Conservation (phyloP, 371 early-diverging fungal genomes). For the Smittium culicis region DNA sequence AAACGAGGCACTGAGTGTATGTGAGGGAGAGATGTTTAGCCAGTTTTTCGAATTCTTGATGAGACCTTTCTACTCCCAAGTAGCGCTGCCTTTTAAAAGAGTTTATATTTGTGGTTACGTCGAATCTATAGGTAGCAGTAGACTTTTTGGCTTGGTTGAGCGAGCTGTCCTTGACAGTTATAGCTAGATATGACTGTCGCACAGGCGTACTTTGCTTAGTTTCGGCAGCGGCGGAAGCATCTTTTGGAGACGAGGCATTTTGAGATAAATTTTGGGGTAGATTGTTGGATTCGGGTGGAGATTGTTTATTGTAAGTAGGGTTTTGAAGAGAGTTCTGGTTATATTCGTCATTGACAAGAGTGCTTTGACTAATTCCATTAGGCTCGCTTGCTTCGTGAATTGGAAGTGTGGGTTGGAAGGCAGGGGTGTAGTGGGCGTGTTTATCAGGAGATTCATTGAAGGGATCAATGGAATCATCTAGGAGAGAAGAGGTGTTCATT, state of each 20-base stretch:
- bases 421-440: background rate
- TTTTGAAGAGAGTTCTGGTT: background rate
- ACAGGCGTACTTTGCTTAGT: no score
- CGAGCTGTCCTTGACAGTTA: background rate
- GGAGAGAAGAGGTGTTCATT: background rate
- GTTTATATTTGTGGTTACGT: slow-evolving; percentile 27
- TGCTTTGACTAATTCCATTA: no score
- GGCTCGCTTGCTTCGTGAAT: no score
- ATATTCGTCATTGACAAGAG: no score
- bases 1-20: slow-evolving; percentile 37
- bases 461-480: background rate
- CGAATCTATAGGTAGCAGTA: slow-evolving; percentile 20
- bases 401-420: background rate
- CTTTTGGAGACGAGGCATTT: background rate
- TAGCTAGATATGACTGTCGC: background rate
- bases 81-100: slow-evolving; percentile 31
- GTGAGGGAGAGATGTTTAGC: slow-evolving; percentile 29
- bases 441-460: background rate
- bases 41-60: slow-evolving; percentile 35
- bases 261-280: background rate
- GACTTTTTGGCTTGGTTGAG: slow-evolving; percentile 13
- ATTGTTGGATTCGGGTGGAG: background rate
- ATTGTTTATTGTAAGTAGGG: background rate
- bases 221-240: background rate
- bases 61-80: slow-evolving; percentile 29